These are phyloP conservation scores for Pichia cabralensis DNA, from an alignment of 805 yeast species.

Conservation along the genomic window DNA sequence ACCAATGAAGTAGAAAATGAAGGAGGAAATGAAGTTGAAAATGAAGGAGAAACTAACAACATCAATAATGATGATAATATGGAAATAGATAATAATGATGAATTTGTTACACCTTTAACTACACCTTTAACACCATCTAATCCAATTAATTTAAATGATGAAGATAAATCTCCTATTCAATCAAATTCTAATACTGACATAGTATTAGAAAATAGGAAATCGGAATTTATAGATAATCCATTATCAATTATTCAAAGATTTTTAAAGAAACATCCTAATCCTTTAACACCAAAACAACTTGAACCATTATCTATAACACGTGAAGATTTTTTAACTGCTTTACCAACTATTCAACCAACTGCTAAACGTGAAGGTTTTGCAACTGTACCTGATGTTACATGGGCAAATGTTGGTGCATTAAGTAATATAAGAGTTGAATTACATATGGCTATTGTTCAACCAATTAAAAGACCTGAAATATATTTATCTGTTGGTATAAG, in stretches of 20 bases:
- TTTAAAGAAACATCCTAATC: conserved; percentile 63
- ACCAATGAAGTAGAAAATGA: conserved; percentile 36
- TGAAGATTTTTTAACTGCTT: conserved; percentile 72
- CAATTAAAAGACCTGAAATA: conserved; percentile 84
- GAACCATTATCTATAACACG: conserved; percentile 65
- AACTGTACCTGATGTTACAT: conserved; percentile 93
- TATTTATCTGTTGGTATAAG: conserved; percentile 86
- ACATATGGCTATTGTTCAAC: conserved; percentile 96
- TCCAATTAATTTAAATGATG: neutral
- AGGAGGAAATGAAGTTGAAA: conserved; percentile 24
- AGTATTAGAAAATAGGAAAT: too few relatives aligned
- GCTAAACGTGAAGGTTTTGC: conserved; percentile 98
- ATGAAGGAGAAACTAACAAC: neutral
- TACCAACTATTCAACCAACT: conserved; percentile 93
- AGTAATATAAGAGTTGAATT: conserved; percentile 72
- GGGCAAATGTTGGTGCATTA: conserved; percentile 93
- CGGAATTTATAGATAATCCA: too few relatives aligned
- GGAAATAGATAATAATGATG: conserved; percentile 4
- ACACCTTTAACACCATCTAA: conserved; percentile 5
- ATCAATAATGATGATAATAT: conserved; percentile 5
- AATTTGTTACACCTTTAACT: conserved; percentile 5
- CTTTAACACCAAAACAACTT: conserved; percentile 67
- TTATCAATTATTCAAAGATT: conserved; percentile 64
- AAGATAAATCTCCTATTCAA: conserved; percentile 1
- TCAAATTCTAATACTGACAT: conserved; percentile 3